Evolutionary conservation across 805 yeast species (phyloP).

Genomic region (Yarrowia deformans): DNA sequence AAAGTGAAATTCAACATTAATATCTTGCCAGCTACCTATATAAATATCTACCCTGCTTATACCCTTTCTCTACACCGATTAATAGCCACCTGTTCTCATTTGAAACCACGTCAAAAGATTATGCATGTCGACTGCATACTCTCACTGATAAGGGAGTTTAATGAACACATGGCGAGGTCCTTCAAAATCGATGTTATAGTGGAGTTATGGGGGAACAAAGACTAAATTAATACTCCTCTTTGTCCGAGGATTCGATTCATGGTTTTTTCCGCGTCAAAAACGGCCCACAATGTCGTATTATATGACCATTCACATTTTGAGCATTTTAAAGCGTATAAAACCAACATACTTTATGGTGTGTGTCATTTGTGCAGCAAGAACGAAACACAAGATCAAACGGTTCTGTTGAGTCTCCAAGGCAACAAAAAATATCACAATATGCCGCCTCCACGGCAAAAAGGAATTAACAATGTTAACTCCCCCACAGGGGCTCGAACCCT

Average conservation of each 20-base stretch:
- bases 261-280: no score
- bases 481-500: conserved; percentile 69
- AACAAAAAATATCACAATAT: no score
- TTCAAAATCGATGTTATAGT: neutral
- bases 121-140: conserved; percentile 10
- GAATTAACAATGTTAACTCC: conserved; percentile 50
- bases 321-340: neutral
- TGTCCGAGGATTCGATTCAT: neutral
- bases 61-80: neutral
- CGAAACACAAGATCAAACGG: no score
- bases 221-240: no score
- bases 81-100: neutral
- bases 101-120: neutral
- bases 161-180: neutral
- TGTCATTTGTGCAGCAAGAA: no score
- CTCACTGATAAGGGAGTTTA: conserved; percentile 14
- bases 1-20: no score
- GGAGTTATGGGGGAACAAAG: no score
- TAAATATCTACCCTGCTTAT: no score
- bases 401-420: no score
- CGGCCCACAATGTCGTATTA: neutral
- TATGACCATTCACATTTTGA: neutral
- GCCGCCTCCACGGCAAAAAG: neutral
- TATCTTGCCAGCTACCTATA: no score
- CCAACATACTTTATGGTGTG: no score